phyloP scores from a whole-genome alignment of 352 stramenopile genomes.

The Phytophthora gonapodyides region DNA sequence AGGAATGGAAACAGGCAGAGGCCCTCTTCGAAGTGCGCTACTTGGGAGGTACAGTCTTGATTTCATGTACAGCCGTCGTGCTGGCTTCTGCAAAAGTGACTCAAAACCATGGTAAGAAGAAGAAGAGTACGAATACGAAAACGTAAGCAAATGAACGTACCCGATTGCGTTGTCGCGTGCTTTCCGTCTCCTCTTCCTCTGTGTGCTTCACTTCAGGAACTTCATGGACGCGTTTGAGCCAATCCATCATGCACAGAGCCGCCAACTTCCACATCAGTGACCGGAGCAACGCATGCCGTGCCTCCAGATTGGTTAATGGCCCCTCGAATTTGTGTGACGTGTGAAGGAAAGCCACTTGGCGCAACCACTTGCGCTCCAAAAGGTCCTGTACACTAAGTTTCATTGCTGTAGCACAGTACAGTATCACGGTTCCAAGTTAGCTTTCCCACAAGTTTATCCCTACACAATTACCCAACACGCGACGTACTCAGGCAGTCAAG shows the following conservation, averaged over 20 bases:
- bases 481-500: slow-evolving; percentile 59
- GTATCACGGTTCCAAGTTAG: slow-evolving; percentile 3
- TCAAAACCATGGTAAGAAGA: neutral
- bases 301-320: slow-evolving; percentile 6
- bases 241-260: slow-evolving; percentile 50
- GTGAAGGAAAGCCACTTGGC: slow-evolving; percentile 60
- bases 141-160: slow-evolving; percentile 10
- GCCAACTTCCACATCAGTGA: slow-evolving; percentile 60
- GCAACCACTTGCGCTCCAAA: slow-evolving; percentile 57
- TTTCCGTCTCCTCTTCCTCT: slow-evolving; percentile 41
- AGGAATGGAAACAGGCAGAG: slow-evolving; percentile 26
- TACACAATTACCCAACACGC: neutral
- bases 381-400: slow-evolving; percentile 46
- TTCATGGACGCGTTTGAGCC: slow-evolving; percentile 26
- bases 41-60: slow-evolving; percentile 32
- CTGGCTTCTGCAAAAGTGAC: slow-evolving; percentile 18
- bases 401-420: slow-evolving; percentile 23
- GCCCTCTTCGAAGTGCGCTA: slow-evolving; percentile 29
- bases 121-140: neutral
- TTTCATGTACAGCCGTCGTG: slow-evolving; percentile 24
- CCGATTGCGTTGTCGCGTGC: slow-evolving; percentile 33
- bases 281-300: slow-evolving; percentile 33
- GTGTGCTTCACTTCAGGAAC: slow-evolving; percentile 16
- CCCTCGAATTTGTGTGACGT: slow-evolving; percentile 40
- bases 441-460: neutral